A percentile compares a stretch with the other conserved stretches of the same genome.
These are phyloP conservation scores for Eremothecium sinecaudum DNA, from an alignment of 1,139 yeast genomes.

Conservation along the genomic window DNA sequence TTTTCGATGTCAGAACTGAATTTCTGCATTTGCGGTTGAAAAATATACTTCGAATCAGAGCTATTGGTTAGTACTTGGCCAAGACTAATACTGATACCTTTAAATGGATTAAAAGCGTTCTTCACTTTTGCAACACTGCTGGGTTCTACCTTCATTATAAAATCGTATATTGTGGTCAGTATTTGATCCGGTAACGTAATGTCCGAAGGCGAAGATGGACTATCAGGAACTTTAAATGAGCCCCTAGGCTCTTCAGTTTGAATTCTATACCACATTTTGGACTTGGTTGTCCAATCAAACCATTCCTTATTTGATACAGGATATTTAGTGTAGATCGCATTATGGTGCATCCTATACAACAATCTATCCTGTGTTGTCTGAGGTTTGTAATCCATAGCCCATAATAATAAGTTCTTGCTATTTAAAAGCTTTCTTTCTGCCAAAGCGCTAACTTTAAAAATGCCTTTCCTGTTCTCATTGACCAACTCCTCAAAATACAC, in stretches of 20 bases:
- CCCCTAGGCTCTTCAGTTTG: conserved; percentile 14
- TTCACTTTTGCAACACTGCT: not conserved
- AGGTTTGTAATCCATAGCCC: conserved; percentile 20
- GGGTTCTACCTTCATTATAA: conserved; percentile 6
- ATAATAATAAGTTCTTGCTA: conserved; percentile 21
- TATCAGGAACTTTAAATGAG: not conserved
- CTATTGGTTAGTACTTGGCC: conserved; percentile 21
- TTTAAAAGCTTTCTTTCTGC: conserved; percentile 21
- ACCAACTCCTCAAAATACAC: conserved; percentile 15
- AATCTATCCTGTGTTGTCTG: conserved; percentile 12
- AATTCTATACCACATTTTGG: conserved; percentile 21
- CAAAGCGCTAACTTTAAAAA: conserved; percentile 20
- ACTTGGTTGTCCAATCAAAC: conserved; percentile 24
- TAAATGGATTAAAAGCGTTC: conserved; percentile 5
- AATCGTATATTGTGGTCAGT: conserved; percentile 15
- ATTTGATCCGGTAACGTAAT: conserved; percentile 9
- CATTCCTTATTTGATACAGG: conserved; percentile 23
- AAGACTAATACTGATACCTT: conserved; percentile 21
- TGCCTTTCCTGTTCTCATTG: conserved; percentile 10
- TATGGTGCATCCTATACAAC: conserved; percentile 9
- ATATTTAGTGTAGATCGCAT: conserved; percentile 11
- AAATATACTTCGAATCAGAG: conserved; percentile 22
- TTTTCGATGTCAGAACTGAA: conserved; percentile 35
- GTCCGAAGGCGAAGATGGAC: not conserved
- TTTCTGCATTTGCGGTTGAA: conserved; percentile 39